Conservation (phyloP, 2,329 filamentous ascomycete species). For the Aspergillus persii region DNA sequence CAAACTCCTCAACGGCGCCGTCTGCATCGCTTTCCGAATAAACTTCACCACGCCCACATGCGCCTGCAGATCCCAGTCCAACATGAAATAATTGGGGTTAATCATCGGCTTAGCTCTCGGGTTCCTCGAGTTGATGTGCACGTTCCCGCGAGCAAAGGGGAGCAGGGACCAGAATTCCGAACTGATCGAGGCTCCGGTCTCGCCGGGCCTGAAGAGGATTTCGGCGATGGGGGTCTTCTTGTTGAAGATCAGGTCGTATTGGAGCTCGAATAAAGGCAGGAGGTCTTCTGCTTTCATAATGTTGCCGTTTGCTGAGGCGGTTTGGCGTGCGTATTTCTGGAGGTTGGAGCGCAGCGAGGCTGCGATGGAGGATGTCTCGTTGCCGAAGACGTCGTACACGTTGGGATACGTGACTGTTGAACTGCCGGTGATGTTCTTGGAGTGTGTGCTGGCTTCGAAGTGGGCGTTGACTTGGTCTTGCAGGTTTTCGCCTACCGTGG, state of each 20-base stretch:
- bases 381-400: constrained; percentile 9
- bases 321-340: constrained; percentile 18
- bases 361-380: constrained; percentile 4
- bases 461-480: constrained; percentile 12
- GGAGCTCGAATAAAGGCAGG: constrained; percentile 23
- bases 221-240: constrained; percentile 24
- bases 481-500: constrained; percentile 44
- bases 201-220: constrained; percentile 22
- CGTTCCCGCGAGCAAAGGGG: constrained; percentile 26
- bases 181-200: constrained; percentile 7
- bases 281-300: constrained; percentile 23
- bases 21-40: constrained; percentile 23
- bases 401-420: constrained; percentile 5
- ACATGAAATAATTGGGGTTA: constrained; percentile 31
- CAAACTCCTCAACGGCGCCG: constrained; percentile 19
- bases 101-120: constrained; percentile 19
- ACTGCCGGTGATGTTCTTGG: constrained; percentile 1
- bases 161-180: constrained; percentile 28
- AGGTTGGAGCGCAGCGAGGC: constrained; percentile 7
- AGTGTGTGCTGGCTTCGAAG: background rate
- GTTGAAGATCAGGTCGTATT: constrained; percentile 28
- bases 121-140: constrained; percentile 25
- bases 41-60: constrained; percentile 8
- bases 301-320: constrained; percentile 22
- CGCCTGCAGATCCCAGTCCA: constrained; percentile 15